A percentile compares a stretch with the other conserved stretches of the same genome.
Evolutionary conservation across 169 alveolate genomes (phyloP).

Genomic region (Cryptosporidium xiaoi): DNA sequence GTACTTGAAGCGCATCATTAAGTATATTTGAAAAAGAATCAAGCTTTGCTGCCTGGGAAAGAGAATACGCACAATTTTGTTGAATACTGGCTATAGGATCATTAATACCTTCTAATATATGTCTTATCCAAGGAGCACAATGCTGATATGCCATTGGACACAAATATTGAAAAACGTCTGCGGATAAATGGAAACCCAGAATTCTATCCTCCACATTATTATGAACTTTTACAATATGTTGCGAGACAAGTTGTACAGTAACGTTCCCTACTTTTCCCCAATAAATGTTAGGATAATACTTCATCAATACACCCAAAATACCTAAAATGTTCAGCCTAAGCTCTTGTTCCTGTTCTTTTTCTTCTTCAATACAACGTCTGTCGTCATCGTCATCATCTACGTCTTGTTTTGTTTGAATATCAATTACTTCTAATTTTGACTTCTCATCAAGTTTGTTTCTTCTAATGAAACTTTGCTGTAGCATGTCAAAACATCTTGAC

Average conservation of each 20-base stretch:
- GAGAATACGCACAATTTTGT: slow-evolving; percentile 69
- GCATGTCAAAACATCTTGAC: slow-evolving; percentile 71
- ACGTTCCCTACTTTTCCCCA: slow-evolving; percentile 67
- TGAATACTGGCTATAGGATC: slow-evolving; percentile 75
- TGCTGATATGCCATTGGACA: slow-evolving; percentile 73
- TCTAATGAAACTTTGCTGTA: slow-evolving; percentile 65
- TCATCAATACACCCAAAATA: slow-evolving; percentile 62
- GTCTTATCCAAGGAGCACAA: slow-evolving; percentile 63
- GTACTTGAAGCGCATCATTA: slow-evolving; percentile 53
- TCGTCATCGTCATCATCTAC: slow-evolving; percentile 65
- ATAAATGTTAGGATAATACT: slow-evolving; percentile 46
- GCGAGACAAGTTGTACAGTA: slow-evolving; percentile 58
- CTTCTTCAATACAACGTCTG: slow-evolving; percentile 70
- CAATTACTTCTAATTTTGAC: background rate
- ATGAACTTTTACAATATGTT: slow-evolving; percentile 47
- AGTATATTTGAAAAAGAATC: slow-evolving; percentile 33
- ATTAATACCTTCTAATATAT: slow-evolving; percentile 62
- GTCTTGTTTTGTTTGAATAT: slow-evolving; percentile 22
- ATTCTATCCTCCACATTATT: slow-evolving; percentile 65
- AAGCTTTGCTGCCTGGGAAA: slow-evolving; percentile 70
- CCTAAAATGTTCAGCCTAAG: slow-evolving; percentile 59
- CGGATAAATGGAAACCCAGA: slow-evolving; percentile 64
- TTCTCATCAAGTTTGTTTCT: slow-evolving; percentile 68
- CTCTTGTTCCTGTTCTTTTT: slow-evolving; percentile 73
- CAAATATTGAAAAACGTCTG: slow-evolving; percentile 65